A percentile compares a stretch with the other conserved stretches of the same genome.
Evolutionary conservation across 768 basidiomycete species (phyloP).

Genomic region (Termitomyces sp.): DNA sequence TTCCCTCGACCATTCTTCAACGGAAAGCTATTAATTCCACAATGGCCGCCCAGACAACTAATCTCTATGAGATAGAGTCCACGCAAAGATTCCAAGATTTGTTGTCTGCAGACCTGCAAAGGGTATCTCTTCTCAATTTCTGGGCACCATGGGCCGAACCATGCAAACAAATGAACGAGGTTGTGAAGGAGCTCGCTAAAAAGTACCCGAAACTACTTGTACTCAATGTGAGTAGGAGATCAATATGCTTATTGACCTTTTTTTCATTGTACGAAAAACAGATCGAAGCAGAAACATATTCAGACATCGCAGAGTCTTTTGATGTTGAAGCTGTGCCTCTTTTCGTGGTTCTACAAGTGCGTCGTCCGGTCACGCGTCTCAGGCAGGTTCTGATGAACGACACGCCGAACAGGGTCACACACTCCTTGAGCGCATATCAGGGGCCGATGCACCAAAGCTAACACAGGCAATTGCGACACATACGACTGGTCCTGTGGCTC

Average conservation of each 20-base stretch:
- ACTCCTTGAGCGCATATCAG: slow-evolving; percentile 70
- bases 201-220: slow-evolving; percentile 68
- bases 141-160: slow-evolving; percentile 94
- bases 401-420: slow-evolving; percentile 68
- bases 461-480: slow-evolving; percentile 59
- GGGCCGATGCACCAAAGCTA: slow-evolving; percentile 71
- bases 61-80: slow-evolving; percentile 46
- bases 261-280: slow-evolving; percentile 20
- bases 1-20: slow-evolving; percentile 4
- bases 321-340: slow-evolving; percentile 87
- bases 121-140: slow-evolving; percentile 88
- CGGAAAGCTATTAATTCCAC: background rate
- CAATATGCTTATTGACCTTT: background rate
- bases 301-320: slow-evolving; percentile 89
- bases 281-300: slow-evolving; percentile 79
- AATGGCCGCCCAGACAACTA: slow-evolving; percentile 13
- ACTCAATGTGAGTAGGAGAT: slow-evolving; percentile 50
- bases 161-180: slow-evolving; percentile 84
- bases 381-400: background rate
- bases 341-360: slow-evolving; percentile 76
- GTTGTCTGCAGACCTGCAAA: slow-evolving; percentile 69
- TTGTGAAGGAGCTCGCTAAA: slow-evolving; percentile 66
- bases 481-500: slow-evolving; percentile 28
- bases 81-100: slow-evolving; percentile 68
- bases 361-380: slow-evolving; percentile 14